Evolutionary conservation across 2,329 filamentous ascomycete species (phyloP).

Genomic region (Claviceps maximensis): DNA sequence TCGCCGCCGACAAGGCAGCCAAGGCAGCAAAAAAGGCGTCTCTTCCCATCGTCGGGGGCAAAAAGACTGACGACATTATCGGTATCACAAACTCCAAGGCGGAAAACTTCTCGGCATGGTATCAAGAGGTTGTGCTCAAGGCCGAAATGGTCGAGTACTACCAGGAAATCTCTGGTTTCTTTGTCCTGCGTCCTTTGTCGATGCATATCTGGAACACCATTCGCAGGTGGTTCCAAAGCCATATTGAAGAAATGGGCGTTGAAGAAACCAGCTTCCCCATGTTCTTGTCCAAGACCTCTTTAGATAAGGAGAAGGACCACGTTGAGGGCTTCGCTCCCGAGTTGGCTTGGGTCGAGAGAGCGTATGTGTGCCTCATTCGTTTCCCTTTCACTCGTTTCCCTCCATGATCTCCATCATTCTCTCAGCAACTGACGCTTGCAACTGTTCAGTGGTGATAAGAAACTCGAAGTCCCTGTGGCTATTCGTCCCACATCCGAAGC

Average conservation of each 20-base stretch:
- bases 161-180: slow-evolving; percentile 85
- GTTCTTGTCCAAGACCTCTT: slow-evolving; percentile 83
- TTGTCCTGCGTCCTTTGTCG: slow-evolving; percentile 65
- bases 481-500: slow-evolving; percentile 58
- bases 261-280: slow-evolving; percentile 95
- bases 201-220: slow-evolving; percentile 58
- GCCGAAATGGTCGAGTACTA: slow-evolving; percentile 98
- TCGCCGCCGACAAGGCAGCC: slow-evolving; percentile 47
- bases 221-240: slow-evolving; percentile 52
- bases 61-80: slow-evolving; percentile 57
- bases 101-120: slow-evolving; percentile 87
- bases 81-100: slow-evolving; percentile 79
- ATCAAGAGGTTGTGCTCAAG: slow-evolving; percentile 94
- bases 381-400: neutral
- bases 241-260: slow-evolving; percentile 83
- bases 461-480: slow-evolving; percentile 68
- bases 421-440: neutral
- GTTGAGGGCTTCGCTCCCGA: slow-evolving; percentile 97
- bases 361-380: slow-evolving; percentile 32
- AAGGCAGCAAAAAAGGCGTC: slow-evolving; percentile 44
- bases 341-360: slow-evolving; percentile 79
- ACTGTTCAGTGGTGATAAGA: slow-evolving; percentile 65
- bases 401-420: neutral
- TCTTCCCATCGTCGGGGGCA: slow-evolving; percentile 41
- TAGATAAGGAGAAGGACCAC: slow-evolving; percentile 84